phyloP scores from a whole-genome alignment of 2,329 filamentous ascomycete species.

The Microcyclospora pomicola region DNA sequence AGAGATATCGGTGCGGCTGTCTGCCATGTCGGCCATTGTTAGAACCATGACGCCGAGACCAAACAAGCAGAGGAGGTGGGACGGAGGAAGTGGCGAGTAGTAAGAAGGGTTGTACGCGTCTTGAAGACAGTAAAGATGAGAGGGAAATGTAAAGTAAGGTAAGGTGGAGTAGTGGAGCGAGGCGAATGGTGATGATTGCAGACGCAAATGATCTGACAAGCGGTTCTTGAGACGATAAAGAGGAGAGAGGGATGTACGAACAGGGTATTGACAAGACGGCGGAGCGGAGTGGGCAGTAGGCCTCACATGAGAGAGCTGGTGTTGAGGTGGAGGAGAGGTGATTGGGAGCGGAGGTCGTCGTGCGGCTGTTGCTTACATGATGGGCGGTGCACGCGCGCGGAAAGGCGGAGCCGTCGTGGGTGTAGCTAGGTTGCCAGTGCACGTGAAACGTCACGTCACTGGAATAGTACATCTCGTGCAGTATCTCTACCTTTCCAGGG shows the following conservation, averaged over 20 bases:
- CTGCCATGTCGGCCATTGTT: constrained; percentile 15
- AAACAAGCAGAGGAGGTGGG: constrained; percentile 2
- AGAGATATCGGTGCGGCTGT: constrained; percentile 9
- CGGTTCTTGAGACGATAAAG: constrained; percentile 6
- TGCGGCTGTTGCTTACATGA: background rate
- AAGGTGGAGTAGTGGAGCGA: constrained; percentile 1
- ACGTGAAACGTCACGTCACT: no score
- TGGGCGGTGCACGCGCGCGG: background rate
- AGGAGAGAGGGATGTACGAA: constrained; percentile 13
- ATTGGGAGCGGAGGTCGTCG: constrained; percentile 5
- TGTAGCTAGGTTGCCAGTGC: background rate
- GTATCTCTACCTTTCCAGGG: no score
- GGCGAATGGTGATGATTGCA: background rate
- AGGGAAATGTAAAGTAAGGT: background rate
- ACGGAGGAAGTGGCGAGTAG: background rate
- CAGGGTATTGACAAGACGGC: constrained; percentile 1
- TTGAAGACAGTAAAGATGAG: no score
- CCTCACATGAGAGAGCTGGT: constrained; percentile 1
- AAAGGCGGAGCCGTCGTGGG: constrained; percentile 2
- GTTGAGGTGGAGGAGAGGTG: constrained; percentile 1
- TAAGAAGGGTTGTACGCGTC: background rate
- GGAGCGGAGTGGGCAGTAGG: background rate
- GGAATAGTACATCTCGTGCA: no score
- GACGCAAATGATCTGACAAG: constrained; percentile 2
- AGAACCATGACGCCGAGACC: constrained; percentile 7